Evolutionary conservation across 257 asterid species (phyloP), one percentile per base, ranked within the genome.

Genomic region (Linaria vulgaris): DNA sequence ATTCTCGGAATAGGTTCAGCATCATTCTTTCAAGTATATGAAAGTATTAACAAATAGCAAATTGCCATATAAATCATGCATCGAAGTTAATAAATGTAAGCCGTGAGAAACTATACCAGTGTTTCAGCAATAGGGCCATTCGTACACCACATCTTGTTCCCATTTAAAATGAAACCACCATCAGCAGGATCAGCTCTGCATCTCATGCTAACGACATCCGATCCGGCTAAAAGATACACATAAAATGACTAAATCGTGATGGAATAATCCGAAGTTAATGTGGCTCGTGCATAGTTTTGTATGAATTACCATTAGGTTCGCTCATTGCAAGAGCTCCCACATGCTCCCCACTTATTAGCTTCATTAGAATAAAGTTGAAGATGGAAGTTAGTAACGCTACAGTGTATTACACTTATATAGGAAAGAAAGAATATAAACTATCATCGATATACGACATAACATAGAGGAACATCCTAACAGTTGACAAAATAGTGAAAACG

Each of bases 91-190:
- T 30, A 4, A 16, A 30, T 11, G 37, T 0, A 54, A 39, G 21
- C 41, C 23, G 23, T 55, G 63, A 43, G 43, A 67, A n/a, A 23
- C 30, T 23, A 57, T 85, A 94, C 99, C 90, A 94, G 80, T 34
- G 99, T 90, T 77, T 84, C 83, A 64, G 99, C 97, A 66, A 63
- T 62, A 31, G 97, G 95, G 61, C 99, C 99, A 77, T 94, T 94
- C 48, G 99, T 94, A 87, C 99, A 94, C 99, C 97, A 94, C 99
- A 94, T 94, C 78, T 94, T 94, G 76, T 90, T 94, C 74, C 99
- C 99, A 71, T 90, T 94, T 23, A 94, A 77, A 76, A 89, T 64
- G 72, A 83, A 94, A 59, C 99, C 99, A 57, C 95, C 99, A 74
- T 84, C 82, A 78, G 77, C 68, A 73, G 82, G 88, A 52, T 87